phyloP scores from a whole-genome alignment of 352 stramenopile species.

The Phytophthora idaei region DNA sequence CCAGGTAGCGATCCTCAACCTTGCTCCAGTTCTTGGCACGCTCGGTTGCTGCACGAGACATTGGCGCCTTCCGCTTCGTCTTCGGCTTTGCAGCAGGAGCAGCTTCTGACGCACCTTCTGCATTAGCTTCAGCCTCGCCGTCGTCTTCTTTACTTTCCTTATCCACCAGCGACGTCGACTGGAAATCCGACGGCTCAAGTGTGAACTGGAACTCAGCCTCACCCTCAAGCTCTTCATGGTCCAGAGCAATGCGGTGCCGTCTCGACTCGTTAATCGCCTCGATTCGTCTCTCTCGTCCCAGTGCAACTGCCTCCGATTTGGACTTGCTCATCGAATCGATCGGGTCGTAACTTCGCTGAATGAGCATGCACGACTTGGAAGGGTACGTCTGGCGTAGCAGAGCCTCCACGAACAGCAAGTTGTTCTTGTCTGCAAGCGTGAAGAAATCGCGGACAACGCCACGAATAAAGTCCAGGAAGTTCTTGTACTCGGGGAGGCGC shows the following conservation, averaged over 20 bases:
- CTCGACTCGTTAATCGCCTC: slow-evolving; percentile 67
- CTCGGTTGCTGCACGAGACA: slow-evolving; percentile 47
- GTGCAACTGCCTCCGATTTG: slow-evolving; percentile 61
- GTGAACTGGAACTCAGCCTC: slow-evolving; percentile 84
- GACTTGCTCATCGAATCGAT: slow-evolving; percentile 68
- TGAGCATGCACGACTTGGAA: slow-evolving; percentile 66
- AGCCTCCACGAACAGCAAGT: slow-evolving; percentile 79
- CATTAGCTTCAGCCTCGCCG: slow-evolving; percentile 34
- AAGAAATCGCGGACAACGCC: slow-evolving; percentile 84
- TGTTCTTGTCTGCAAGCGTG: slow-evolving; percentile 76
- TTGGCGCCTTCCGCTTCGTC: slow-evolving; percentile 32
- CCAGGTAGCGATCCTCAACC: slow-evolving; percentile 81
- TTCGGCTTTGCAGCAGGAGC: slow-evolving; percentile 16
- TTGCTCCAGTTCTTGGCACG: slow-evolving; percentile 84
- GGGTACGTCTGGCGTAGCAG: slow-evolving; percentile 77
- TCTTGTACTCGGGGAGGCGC: slow-evolving; percentile 58
- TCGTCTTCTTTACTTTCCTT: slow-evolving; percentile 43
- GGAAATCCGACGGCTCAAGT: slow-evolving; percentile 65
- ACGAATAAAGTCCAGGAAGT: slow-evolving; percentile 82
- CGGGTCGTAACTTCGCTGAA: slow-evolving; percentile 80
- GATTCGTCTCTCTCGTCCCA: slow-evolving; percentile 64
- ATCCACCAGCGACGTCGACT: slow-evolving; percentile 53
- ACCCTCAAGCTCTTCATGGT: slow-evolving; percentile 80
- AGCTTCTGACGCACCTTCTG: slow-evolving; percentile 7
- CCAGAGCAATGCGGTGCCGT: slow-evolving; percentile 69